A percentile compares a stretch with the other conserved stretches of the same genome.
These are phyloP conservation scores for Colletotrichum siamense DNA, from an alignment of 2,329 filamentous ascomycete genomes.

Conservation along the genomic window DNA sequence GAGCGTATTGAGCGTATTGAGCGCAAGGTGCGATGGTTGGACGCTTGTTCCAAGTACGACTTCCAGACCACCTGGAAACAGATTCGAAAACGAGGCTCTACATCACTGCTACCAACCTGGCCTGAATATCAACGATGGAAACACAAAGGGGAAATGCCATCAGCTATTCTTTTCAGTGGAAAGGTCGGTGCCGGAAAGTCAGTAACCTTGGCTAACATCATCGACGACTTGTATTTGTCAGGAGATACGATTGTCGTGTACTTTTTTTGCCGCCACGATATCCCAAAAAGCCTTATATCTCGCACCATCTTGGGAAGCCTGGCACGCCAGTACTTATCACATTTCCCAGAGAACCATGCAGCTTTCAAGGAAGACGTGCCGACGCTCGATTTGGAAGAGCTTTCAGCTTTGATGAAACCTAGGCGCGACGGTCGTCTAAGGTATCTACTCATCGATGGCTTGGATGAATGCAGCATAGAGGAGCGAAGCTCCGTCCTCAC, in stretches of 20 bases:
- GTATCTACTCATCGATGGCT: not conserved
- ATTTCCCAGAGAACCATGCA: no score
- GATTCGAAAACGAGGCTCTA: accelerated
- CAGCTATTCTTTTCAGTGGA: accelerated
- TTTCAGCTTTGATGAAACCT: no score
- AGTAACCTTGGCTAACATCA: accelerated
- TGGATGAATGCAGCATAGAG: not conserved
- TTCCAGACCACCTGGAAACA: not conserved
- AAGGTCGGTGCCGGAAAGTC: not conserved
- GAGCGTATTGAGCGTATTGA: not conserved
- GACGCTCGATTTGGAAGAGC: no score
- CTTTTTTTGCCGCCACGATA: not conserved
- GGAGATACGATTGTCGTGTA: accelerated
- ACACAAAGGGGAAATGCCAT: no score
- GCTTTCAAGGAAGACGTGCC: no score
- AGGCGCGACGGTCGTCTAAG: accelerated
- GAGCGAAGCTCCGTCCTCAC: no score
- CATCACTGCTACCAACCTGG: accelerated
- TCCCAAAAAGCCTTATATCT: not conserved
- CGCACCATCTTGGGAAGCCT: accelerated
- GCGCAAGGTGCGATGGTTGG: accelerated
- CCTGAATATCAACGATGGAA: accelerated
- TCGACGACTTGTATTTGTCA: accelerated
- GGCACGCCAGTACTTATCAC: not conserved
- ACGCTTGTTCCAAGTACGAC: not conserved